A percentile compares a stretch with the other conserved stretches of the same genome.
Conservation (phyloP, 768 basidiomycete genomes). For the Psilocybe sp. region DNA sequence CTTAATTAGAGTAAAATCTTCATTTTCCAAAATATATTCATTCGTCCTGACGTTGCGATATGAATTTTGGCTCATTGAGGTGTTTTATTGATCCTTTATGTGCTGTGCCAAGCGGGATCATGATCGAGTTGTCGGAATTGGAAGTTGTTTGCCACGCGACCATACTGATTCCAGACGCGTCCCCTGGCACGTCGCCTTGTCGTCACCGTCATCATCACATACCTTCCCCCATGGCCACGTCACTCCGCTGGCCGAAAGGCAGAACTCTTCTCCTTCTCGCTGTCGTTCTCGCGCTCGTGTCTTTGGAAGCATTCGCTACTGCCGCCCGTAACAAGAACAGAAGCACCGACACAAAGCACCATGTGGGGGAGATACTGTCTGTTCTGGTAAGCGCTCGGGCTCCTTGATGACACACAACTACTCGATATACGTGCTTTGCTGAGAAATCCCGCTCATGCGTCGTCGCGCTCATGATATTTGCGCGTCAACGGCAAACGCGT, state of each 20-base stretch:
- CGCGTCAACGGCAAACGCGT: background rate
- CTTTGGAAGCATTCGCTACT: conserved; percentile 14
- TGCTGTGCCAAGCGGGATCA: no score
- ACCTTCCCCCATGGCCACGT: conserved; percentile 25
- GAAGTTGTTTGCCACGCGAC: conserved; percentile 19
- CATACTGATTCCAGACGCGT: background rate
- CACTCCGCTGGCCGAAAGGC: conserved; percentile 3
- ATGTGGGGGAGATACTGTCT: conserved; percentile 13
- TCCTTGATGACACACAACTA: background rate
- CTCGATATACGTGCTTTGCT: no score
- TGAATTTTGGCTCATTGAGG: no score
- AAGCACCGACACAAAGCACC: background rate
- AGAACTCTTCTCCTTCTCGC: conserved; percentile 27
- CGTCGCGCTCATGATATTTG: background rate
- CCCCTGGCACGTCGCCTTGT: background rate
- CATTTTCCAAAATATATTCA: no score
- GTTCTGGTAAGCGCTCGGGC: conserved; percentile 20
- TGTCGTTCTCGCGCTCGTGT: conserved; percentile 40
- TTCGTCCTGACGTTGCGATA: no score
- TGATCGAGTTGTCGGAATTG: conserved; percentile 8
- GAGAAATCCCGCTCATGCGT: no score
- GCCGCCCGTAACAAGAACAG: conserved; percentile 6
- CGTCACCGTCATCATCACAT: background rate
- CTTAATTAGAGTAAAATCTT: no score
- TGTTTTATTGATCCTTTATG: no score